A percentile compares a stretch with the other conserved stretches of the same genome.
phyloP scores from a whole-genome alignment of 2,329 filamentous ascomycete genomes.

The Stachybotrys chartarum region DNA sequence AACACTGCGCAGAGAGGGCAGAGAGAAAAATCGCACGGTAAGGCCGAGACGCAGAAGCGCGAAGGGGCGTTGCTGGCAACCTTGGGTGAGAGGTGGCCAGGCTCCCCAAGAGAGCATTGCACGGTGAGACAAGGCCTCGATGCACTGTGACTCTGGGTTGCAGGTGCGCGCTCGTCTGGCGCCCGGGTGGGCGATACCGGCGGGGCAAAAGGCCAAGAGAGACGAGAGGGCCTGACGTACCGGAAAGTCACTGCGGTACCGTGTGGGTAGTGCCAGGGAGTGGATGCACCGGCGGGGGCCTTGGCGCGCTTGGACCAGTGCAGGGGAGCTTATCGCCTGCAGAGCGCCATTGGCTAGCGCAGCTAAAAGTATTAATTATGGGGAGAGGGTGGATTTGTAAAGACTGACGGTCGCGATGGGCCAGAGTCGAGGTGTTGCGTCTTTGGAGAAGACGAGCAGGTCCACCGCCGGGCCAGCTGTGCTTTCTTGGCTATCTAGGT shows the following conservation, averaged over 20 bases:
- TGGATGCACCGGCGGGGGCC: background rate
- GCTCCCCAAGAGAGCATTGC: background rate
- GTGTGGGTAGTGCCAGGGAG: background rate
- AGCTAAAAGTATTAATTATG: background rate
- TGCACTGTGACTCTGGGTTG: background rate
- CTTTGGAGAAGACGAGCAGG: too few relatives aligned
- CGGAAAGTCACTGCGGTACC: background rate
- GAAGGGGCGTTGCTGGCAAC: background rate
- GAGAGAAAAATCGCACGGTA: background rate
- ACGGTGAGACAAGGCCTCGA: background rate
- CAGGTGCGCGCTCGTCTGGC: background rate
- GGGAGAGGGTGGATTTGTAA: background rate
- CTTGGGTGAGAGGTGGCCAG: background rate
- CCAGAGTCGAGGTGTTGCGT: too few relatives aligned
- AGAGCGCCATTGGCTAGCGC: background rate
- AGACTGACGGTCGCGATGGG: background rate
- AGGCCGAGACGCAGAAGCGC: background rate
- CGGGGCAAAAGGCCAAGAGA: background rate
- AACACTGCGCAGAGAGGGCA: background rate
- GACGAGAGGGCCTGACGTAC: background rate
- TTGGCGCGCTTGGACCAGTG: background rate
- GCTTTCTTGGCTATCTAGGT: too few relatives aligned
- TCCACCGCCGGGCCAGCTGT: too few relatives aligned
- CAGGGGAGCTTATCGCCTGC: constrained; percentile 2
- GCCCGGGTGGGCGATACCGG: background rate